Conservation (phyloP, 2,329 filamentous ascomycete genomes). For the Neonectria magnoliae region DNA sequence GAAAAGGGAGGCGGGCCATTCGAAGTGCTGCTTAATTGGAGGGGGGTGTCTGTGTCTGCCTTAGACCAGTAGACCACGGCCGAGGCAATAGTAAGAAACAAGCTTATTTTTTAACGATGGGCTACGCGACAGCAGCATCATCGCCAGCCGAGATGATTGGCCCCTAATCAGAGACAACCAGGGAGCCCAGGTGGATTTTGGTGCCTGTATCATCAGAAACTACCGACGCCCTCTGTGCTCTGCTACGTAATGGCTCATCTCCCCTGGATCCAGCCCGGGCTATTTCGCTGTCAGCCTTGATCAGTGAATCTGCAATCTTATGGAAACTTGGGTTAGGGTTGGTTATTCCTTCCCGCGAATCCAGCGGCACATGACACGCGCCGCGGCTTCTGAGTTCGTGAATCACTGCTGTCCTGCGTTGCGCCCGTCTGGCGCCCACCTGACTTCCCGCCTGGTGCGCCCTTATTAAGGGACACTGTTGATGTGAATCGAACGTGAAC, state of each 20-base stretch:
- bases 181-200: neutral
- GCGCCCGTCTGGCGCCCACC: neutral
- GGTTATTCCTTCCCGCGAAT: neutral
- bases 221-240: neutral
- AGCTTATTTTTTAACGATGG: slow-evolving; percentile 20
- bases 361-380: neutral
- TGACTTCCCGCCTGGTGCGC: neutral
- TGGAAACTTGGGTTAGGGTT: slow-evolving; percentile 10
- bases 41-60: neutral
- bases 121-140: neutral
- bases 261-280: slow-evolving; percentile 1
- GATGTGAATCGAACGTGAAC: neutral
- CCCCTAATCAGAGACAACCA: neutral
- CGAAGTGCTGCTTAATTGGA: neutral
- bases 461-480: neutral
- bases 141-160: slow-evolving; percentile 11
- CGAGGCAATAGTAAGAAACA: slow-evolving; percentile 12
- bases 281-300: neutral
- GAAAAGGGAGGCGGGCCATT: neutral
- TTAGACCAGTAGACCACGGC: neutral
- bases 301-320: neutral
- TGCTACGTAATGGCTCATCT: slow-evolving; percentile 11
- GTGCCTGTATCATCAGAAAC: neutral
- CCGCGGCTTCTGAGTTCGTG: neutral
- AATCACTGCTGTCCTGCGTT: neutral